A percentile compares a stretch with the other conserved stretches of the same genome.
Evolutionary conservation across 73 alveolate genomes (phyloP).

Genomic region (Blepharisma stoltei): DNA sequence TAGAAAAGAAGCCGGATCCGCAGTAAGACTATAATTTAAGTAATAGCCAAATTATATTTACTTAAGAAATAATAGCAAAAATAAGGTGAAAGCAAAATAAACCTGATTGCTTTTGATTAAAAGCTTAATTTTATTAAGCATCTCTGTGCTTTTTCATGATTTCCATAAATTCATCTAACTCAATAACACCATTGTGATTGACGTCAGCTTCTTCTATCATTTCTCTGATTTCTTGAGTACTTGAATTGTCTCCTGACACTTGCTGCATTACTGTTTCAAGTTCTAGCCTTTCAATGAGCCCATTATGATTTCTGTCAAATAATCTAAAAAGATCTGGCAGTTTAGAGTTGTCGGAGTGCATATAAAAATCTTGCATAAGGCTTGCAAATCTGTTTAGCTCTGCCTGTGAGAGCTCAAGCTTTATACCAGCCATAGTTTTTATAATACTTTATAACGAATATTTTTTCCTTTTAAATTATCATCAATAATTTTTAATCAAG

Average conservation of each 20-base stretch:
- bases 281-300: background rate
- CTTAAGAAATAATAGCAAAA: no score
- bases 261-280: conserved; percentile 9
- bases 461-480: no score
- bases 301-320: conserved; percentile 7
- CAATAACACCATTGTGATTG: conserved; percentile 35
- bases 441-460: no score
- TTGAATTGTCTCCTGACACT: background rate
- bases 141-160: background rate
- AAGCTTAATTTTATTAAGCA: background rate
- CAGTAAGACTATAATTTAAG: no score
- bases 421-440: no score
- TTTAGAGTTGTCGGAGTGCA: background rate
- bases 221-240: conserved; percentile 27
- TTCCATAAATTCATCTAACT: conserved; percentile 31
- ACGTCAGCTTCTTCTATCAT: conserved; percentile 36
- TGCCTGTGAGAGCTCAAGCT: background rate
- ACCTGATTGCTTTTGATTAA: no score
- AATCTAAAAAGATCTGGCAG: background rate
- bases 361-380: background rate
- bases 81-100: no score
- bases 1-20: no score
- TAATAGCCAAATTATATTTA: no score
- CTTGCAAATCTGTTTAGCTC: background rate
- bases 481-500: no score